A percentile compares a stretch with the other conserved stretches of the same genome.
These are phyloP conservation scores for Sporothrix variecibatus DNA, from an alignment of 2,329 filamentous ascomycete species.

Conservation along the genomic window DNA sequence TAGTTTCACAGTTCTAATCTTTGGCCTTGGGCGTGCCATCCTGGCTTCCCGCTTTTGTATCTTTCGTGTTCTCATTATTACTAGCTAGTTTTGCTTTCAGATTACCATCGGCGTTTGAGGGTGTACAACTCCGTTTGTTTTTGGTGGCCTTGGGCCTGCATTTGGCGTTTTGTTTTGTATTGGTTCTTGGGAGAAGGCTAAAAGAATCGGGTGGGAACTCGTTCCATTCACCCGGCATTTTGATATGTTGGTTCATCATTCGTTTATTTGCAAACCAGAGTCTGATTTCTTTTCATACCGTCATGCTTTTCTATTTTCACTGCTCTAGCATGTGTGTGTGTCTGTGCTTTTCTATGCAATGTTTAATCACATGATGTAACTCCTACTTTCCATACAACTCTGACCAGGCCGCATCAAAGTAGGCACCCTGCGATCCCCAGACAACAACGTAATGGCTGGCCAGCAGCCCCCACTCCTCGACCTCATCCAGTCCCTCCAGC, in stretches of 20 bases:
- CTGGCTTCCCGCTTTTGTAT: not conserved
- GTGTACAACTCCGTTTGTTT: not conserved
- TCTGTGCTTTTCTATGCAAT: not conserved
- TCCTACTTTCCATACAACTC: conserved; percentile 32
- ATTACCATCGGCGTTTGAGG: not conserved
- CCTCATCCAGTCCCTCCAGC: conserved; percentile 87
- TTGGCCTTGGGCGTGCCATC: not conserved
- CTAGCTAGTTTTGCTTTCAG: not conserved
- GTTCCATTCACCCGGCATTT: not conserved
- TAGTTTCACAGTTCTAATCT: not conserved
- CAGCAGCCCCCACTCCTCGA: conserved; percentile 90
- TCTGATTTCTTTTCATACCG: not conserved
- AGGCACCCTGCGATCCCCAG: conserved; percentile 75
- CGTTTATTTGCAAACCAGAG: not conserved
- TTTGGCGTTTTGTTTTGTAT: conserved; percentile 9
- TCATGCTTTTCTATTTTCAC: not conserved
- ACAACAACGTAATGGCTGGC: conserved; percentile 86
- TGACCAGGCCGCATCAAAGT: conserved; percentile 37
- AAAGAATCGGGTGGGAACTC: not conserved
- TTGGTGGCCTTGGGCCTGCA: not conserved
- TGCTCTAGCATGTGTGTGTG: not conserved
- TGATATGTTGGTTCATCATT: not conserved
- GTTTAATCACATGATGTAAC: not conserved
- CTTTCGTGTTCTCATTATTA: not conserved
- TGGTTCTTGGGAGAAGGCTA: not conserved